Evolutionary conservation across 345 rosid species (phyloP), one percentile per base, ranked within the genome.

Genomic region (Salix exigua): DNA sequence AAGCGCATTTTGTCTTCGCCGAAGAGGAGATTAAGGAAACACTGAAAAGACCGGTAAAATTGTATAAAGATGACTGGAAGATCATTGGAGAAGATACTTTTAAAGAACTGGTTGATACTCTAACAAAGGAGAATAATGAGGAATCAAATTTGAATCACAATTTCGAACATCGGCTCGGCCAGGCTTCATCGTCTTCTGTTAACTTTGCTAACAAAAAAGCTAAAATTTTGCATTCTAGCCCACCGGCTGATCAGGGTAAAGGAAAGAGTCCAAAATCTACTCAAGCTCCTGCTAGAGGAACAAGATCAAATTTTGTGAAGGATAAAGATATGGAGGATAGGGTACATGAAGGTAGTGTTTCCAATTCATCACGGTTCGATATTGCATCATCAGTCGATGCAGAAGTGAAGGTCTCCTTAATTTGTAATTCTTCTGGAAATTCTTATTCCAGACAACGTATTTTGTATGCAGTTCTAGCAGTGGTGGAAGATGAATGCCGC

Each of bases 311-410:
- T 38, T 37, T 67, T 35, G 1, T 4, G 26, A 46, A 46, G 50
- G 50, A 44, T 44, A 44, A 3, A 60, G 23, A 10, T 72, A 35
- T 37, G 53, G 75, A 72, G 21, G 51, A 60, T 16, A 73, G 51
- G 38, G n/a, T 4, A 9, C 0, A 38, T 60, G 67, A 46, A 46
- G 50, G 23, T n/a, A n/a, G n/a, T 25, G 18, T 58, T 60, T 10
- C 68, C 19, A 63, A 3, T 73, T 46, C 69, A 17, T 33, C 50
- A 35, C 79, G 73, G 26, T 58, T 76, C 26, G 81, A 83, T 30
- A 74, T 83, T 51, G 80, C 51, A 70, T 79, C 85, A 35, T 69
- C 78, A 18, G 60, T 68, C 67, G 73, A 76, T 35, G 72, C 77
- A 70, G 76, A 66, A 58, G 75, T 74, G 44, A 83, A 70, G 78